Conservation (phyloP, 2,329 filamentous ascomycete species). For the Rosellinia necatrix region DNA sequence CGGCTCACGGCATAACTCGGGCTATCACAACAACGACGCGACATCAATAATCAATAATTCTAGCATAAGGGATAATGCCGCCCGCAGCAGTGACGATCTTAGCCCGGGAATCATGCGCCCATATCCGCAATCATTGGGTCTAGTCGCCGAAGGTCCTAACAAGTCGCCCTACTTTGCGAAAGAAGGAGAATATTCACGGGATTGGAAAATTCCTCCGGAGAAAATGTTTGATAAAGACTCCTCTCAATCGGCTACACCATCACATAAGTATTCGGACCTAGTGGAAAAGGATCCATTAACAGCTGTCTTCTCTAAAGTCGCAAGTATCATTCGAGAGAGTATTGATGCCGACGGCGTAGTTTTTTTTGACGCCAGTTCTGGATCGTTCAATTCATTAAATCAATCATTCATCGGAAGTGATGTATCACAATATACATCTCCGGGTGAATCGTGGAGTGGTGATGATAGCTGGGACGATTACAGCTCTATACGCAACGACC, state of each 20-base stretch:
- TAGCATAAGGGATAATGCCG: not conserved
- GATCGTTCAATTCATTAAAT: conserved; percentile 21
- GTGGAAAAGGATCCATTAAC: conserved; percentile 18
- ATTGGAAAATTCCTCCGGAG: not conserved
- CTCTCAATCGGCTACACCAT: not conserved
- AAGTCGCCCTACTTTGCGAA: not conserved
- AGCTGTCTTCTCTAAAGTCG: conserved; percentile 46
- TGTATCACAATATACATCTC: not conserved
- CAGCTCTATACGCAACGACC: conserved; percentile 26
- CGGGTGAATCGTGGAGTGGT: conserved; percentile 26
- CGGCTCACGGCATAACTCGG: not conserved
- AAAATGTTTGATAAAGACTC: not conserved
- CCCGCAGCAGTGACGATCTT: not conserved
- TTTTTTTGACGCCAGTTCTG: conserved; percentile 41
- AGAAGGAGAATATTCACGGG: not conserved
- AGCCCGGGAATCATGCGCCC: not conserved
- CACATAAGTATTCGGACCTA: not conserved
- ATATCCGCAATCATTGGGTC: not conserved
- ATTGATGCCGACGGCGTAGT: conserved; percentile 48
- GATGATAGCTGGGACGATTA: conserved; percentile 8
- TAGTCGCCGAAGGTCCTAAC: not conserved
- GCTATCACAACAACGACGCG: not conserved
- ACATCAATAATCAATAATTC: not conserved
- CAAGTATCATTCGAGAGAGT: conserved; percentile 49
- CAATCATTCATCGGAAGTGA: conserved; percentile 1